Base-by-base conservation (phyloP, 225 moss, liverwort and hornwort species). In the Marchantia paleacea region DNA sequence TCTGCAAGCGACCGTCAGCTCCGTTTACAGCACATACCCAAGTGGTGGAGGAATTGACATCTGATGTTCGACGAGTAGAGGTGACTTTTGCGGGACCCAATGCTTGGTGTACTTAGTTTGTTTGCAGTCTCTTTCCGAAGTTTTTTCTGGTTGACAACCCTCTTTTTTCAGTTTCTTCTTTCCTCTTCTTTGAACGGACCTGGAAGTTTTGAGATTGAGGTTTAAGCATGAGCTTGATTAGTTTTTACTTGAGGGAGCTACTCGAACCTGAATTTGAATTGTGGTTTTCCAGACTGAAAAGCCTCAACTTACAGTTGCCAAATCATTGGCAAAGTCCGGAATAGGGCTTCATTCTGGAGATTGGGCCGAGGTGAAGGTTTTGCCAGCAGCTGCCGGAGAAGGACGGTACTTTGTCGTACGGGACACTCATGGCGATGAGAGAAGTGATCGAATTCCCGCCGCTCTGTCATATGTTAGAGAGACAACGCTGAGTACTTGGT, bases 301-400 rank as follows among this genome's bases (percentile, higher is more conserved):
- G 61, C 84, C 83, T 50, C 99, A 99, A 72, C 86, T 84, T 79
- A 99, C 99, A 28, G 69, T 99, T 1, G 13, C 81, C 72, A 80
- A 58, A 29, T 76, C 91, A 4, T 85, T 95, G 66, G 89, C 78
- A 76, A 89, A 86, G 64, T 76, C 83, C 5, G 99, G 99, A 12
- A 86, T 95, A 69, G 99, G 99, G 6, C 85, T 99, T 4, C 99
- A 99, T 75, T 90, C 92, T 1, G 99, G 99, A 24, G 90, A 90
- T 78, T 77, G 65, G 63, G 90, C 95, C 7, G 86, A 86, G 47
- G 79, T 99, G 79, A 92, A 70, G 69, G 85, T 99, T 60, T 31
- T 91, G 6, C 92, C 95, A 10, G 99, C 99, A 63, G 71, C 85
- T 11, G 92, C 85, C 10, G 89, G 89, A 57, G 92, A 94, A 62